Evolutionary conservation across 2,329 filamentous ascomycete genomes (phyloP).

Genomic region (Amylocarpus encephaloides): DNA sequence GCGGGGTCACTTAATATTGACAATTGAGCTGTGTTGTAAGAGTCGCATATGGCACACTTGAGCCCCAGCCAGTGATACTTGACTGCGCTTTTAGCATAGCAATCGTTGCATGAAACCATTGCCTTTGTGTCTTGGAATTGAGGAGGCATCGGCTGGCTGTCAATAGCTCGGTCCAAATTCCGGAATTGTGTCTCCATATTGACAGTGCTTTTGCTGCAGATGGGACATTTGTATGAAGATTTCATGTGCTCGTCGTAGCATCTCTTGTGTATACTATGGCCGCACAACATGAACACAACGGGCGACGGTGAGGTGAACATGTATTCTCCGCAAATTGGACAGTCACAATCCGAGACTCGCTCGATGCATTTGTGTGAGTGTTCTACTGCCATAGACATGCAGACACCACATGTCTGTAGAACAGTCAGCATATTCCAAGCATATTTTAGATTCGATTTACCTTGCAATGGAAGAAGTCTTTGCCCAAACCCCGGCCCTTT

Average conservation of each 20-base stretch:
- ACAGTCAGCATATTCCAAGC: constrained; percentile 2
- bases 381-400: constrained; percentile 82
- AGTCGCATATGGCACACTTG: constrained; percentile 71
- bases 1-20: constrained; percentile 47
- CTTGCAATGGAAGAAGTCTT: constrained; percentile 98
- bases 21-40: constrained; percentile 63
- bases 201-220: constrained; percentile 92
- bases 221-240: constrained; percentile 89
- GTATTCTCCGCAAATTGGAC: constrained; percentile 93
- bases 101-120: constrained; percentile 90
- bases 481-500: constrained; percentile 82
- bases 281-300: constrained; percentile 91
- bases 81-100: constrained; percentile 77
- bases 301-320: constrained; percentile 87
- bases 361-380: constrained; percentile 90
- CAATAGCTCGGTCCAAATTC: constrained; percentile 81
- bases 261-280: constrained; percentile 87
- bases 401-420: constrained; percentile 76
- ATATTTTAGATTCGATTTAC: constrained; percentile 40
- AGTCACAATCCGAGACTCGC: constrained; percentile 88
- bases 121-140: constrained; percentile 76
- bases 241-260: constrained; percentile 87
- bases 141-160: constrained; percentile 83
- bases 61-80: constrained; percentile 91
- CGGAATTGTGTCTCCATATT: constrained; percentile 97